phyloP scores from a whole-genome alignment of 345 rosid species.

The Lumnitzera littorea region DNA sequence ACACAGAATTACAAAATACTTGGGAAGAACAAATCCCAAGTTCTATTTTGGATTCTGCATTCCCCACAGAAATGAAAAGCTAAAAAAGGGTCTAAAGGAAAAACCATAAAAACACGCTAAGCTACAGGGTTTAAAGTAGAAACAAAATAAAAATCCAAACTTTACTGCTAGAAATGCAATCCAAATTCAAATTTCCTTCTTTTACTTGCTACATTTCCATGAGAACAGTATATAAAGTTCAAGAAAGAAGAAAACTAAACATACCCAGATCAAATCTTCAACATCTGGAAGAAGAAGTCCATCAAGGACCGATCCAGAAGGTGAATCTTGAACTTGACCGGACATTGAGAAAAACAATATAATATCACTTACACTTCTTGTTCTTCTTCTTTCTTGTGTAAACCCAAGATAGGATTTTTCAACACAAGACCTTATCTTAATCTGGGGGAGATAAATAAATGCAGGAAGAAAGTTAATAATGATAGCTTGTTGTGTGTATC shows the following conservation, averaged over 20 bases:
- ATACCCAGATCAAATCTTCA: conserved; percentile 53
- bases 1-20: too few species aligned
- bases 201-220: neutral
- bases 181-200: neutral
- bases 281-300: conserved; percentile 59
- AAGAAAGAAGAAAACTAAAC: conserved; percentile 3
- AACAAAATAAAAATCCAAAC: too few species aligned
- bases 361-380: neutral
- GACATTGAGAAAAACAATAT: conserved; percentile 29
- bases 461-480: neutral
- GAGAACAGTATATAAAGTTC: neutral
- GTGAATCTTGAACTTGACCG: conserved; percentile 19
- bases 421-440: neutral
- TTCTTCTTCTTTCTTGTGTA: neutral
- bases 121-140: too few species aligned
- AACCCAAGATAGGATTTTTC: conserved; percentile 4
- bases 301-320: conserved; percentile 32
- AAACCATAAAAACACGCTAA: too few species aligned
- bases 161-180: neutral
- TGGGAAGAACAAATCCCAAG: too few species aligned
- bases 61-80: too few species aligned
- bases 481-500: conserved; percentile 12
- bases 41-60: too few species aligned
- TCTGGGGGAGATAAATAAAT: conserved; percentile 1
- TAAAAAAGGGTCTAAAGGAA: too few species aligned